These are phyloP conservation scores for Carex arenaria DNA, from an alignment of 202 grass and related monocot genomes.

Conservation along the genomic window DNA sequence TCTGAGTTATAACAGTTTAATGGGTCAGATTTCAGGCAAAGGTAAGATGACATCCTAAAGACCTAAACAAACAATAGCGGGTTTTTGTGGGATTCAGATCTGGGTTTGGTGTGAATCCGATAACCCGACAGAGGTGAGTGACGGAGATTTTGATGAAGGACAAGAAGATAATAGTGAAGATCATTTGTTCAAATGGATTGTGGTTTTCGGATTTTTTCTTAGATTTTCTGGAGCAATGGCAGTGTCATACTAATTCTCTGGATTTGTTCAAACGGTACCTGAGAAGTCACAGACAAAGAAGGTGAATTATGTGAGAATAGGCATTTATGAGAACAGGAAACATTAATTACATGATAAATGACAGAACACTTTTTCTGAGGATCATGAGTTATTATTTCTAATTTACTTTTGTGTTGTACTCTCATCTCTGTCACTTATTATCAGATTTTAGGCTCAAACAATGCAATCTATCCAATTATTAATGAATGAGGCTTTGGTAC, in stretches of 20 bases:
- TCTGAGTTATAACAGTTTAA: conserved; percentile 22
- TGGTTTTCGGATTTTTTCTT: conserved; percentile 12
- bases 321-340: background rate
- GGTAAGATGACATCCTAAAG: conserved; percentile 18
- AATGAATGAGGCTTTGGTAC: too few relatives aligned
- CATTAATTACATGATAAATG: background rate
- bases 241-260: conserved; percentile 3
- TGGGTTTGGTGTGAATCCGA: background rate
- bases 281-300: background rate
- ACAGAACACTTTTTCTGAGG: background rate
- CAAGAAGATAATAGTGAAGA: background rate
- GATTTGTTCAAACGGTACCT: conserved; percentile 5
- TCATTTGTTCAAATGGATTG: background rate
- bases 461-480: background rate
- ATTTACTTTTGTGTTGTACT: background rate
- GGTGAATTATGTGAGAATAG: background rate
- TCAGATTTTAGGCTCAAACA: background rate
- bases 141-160: background rate
- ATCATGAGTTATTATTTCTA: background rate
- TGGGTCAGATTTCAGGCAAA: background rate
- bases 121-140: background rate
- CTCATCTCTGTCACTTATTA: background rate
- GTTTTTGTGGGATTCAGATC: conserved; percentile 23
- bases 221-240: conserved; percentile 3
- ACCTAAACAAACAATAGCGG: conserved; percentile 18